Evolutionary conservation across 306 rosid species (phyloP).

Genomic region (Echinosophora koreensis): DNA sequence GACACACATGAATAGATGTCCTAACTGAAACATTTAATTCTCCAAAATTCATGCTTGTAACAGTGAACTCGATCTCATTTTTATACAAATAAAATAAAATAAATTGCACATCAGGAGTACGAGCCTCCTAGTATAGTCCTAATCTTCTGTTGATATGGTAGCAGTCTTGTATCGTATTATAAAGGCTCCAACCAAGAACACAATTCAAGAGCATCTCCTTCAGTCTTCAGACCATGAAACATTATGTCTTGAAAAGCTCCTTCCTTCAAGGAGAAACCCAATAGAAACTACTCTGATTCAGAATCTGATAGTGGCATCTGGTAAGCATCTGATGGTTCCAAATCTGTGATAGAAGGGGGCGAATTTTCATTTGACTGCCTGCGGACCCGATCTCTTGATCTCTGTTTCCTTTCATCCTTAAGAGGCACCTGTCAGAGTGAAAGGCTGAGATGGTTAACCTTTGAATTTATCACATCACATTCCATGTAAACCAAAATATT

Average conservation of each 20-base stretch:
- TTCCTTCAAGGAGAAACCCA: slow-evolving; percentile 21
- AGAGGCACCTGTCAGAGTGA: slow-evolving; percentile 41
- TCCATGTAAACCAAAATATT: not conserved
- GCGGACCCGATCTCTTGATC: slow-evolving; percentile 51
- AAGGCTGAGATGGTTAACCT: not conserved
- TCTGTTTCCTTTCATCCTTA: slow-evolving; percentile 56
- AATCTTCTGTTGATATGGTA: no score
- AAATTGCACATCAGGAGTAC: slow-evolving; percentile 14
- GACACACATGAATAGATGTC: not conserved
- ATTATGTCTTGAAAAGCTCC: slow-evolving; percentile 9
- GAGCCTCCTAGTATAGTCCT: no score
- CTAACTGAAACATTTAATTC: no score
- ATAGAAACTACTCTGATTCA: slow-evolving; percentile 67
- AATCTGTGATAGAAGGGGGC: slow-evolving; percentile 73
- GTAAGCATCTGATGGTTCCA: slow-evolving; percentile 71
- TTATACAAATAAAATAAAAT: slow-evolving; percentile 40
- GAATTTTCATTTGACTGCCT: slow-evolving; percentile 37
- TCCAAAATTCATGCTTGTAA: slow-evolving; percentile 4
- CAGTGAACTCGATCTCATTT: slow-evolving; percentile 4
- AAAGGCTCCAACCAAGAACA: slow-evolving; percentile 22
- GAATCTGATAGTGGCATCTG: slow-evolving; percentile 74
- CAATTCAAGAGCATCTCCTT: slow-evolving; percentile 1
- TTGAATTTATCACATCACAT: not conserved
- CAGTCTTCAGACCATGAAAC: slow-evolving; percentile 23
- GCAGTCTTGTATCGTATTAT: not conserved